Evolutionary conservation across 257 asterid species (phyloP), one percentile per base, ranked within the genome.

Genomic region (Paulownia fortunei): DNA sequence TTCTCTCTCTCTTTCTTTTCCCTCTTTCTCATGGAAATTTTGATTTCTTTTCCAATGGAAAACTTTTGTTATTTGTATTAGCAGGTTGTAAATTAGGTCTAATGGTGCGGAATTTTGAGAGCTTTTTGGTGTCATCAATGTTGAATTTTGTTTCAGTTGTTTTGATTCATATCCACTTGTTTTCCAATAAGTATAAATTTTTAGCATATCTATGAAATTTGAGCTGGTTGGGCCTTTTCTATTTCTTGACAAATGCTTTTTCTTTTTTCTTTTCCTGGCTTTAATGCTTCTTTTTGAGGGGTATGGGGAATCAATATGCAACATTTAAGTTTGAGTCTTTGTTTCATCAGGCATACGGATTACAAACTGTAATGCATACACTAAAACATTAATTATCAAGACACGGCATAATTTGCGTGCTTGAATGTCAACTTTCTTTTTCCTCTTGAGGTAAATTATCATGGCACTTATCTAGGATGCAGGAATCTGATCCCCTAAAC

Each of bases 51-150:
- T 19, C 3, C 6, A 13, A 13, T 10, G 0, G 8, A 5, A 13
- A 0, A 23, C 11, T 27, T 39, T 42, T 41, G 37, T 44, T 42
- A 15, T 27, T 9, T 67, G 21, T 42, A n/a, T 42, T 36, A 15
- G 70, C n/a, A 30, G 52, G 41, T 76, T 46, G 26, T 49, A 36
- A 46, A 26, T 68, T 26, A 41, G 73, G 75, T 64, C 27, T 76
- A 19, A 10, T 16, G 63, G 51, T 21, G 42, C 6, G 30, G 37
- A 21, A 80, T 37, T 47, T 61, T 52, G 77, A 49, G 51, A 36
- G 62, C 27, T 69, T 79, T 63, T 74, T 52, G 27, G 62, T 52
- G 55, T 52, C 21, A 59, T 59, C 39, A 46, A 56, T 60, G 54
- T 44, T 13, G 54, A 34, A 62, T 63, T 49, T 74, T 32, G 72